phyloP scores from a whole-genome alignment of 169 alveolate species.

The Babesia caballi region DNA sequence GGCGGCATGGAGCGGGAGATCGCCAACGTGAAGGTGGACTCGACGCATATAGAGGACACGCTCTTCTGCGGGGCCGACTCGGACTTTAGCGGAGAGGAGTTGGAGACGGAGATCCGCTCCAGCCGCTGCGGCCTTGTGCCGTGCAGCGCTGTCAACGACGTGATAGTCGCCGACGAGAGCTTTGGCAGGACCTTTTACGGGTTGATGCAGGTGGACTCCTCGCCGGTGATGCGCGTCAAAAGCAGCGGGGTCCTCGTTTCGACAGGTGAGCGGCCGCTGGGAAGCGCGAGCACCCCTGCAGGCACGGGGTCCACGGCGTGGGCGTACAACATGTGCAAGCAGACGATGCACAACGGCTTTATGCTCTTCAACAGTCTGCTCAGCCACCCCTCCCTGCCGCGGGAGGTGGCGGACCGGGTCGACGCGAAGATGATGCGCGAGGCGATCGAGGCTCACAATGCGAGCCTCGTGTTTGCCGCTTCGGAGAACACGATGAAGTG shows the following conservation, averaged over 20 bases:
- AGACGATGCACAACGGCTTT: slow-evolving; percentile 48
- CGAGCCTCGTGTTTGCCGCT: slow-evolving; percentile 67
- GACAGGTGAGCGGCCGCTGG: slow-evolving; percentile 18
- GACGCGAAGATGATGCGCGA: slow-evolving; percentile 53
- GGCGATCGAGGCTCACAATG: slow-evolving; percentile 59
- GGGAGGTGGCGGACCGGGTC: slow-evolving; percentile 62
- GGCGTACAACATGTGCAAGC: slow-evolving; percentile 80
- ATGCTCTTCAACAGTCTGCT: slow-evolving; percentile 23
- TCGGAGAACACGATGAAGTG: slow-evolving; percentile 63
- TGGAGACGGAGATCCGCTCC: background rate
- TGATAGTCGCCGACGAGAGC: slow-evolving; percentile 52
- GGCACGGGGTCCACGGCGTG: slow-evolving; percentile 88
- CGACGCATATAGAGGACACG: slow-evolving; percentile 26
- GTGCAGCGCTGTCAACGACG: slow-evolving; percentile 60
- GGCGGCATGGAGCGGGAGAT: background rate
- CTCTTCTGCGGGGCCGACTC: slow-evolving; percentile 36
- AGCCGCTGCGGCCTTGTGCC: slow-evolving; percentile 5
- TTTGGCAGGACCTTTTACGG: slow-evolving; percentile 69
- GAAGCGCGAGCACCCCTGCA: background rate
- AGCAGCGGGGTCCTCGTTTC: slow-evolving; percentile 73
- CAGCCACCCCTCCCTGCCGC: slow-evolving; percentile 46
- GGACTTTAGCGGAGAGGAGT: slow-evolving; percentile 29
- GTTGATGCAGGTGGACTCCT: slow-evolving; percentile 68
- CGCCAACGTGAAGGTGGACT: background rate
- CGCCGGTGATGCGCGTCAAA: slow-evolving; percentile 61